Conservation (phyloP, 257 asterid genomes). For the Rubia yunnanensis region DNA sequence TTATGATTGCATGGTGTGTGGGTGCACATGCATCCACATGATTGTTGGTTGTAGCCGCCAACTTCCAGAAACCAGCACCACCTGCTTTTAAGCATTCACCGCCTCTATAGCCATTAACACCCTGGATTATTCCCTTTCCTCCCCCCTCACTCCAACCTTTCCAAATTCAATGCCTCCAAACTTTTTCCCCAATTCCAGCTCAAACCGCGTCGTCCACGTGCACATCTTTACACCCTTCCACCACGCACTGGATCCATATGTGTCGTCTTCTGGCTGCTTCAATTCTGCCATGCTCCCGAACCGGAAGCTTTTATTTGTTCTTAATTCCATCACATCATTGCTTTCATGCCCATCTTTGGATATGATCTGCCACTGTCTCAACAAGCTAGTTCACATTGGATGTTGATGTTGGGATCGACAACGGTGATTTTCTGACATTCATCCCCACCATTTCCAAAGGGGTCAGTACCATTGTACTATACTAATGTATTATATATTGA, state of each 20-base stretch:
- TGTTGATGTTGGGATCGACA: slow-evolving; percentile 11
- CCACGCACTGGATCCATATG: neutral
- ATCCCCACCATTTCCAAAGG: neutral
- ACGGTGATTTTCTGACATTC: slow-evolving; percentile 2
- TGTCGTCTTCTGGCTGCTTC: neutral
- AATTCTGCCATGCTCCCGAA: slow-evolving; percentile 23
- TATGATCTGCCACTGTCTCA: slow-evolving; percentile 7
- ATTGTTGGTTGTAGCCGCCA: slow-evolving; percentile 12
- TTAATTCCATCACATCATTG: too few species aligned
- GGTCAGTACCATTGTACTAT: too few species aligned
- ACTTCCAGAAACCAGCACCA: slow-evolving; percentile 17
- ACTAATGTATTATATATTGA: too few species aligned
- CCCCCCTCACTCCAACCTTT: slow-evolving; percentile 29
- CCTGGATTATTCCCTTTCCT: slow-evolving; percentile 55
- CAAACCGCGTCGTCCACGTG: slow-evolving; percentile 15
- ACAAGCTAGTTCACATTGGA: neutral
- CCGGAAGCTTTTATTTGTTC: slow-evolving; percentile 12
- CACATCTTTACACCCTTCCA: neutral
- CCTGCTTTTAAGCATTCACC: too few species aligned
- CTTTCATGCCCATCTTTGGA: too few species aligned
- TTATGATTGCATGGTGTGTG: slow-evolving; percentile 36
- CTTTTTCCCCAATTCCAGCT: slow-evolving; percentile 28
- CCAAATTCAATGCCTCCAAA: slow-evolving; percentile 46
- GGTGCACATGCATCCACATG: slow-evolving; percentile 18
- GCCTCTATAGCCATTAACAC: slow-evolving; percentile 28